phyloP scores from a whole-genome alignment of 805 yeast genomes.

The Cyberlindnera maclurae region DNA sequence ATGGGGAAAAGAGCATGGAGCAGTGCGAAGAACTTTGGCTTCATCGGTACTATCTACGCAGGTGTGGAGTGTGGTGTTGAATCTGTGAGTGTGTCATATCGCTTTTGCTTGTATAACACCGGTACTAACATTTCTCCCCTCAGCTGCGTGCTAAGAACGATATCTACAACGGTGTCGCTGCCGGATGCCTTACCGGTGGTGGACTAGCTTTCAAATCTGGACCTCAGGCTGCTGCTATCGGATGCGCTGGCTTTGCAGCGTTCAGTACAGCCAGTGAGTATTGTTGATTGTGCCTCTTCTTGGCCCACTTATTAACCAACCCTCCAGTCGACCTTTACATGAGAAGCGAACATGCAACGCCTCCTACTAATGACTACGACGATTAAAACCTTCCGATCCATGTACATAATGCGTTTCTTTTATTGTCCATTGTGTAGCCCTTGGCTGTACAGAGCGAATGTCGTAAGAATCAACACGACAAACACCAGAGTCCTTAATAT shows the following conservation, averaged over 20 bases:
- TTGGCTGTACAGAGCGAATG: too few relatives aligned
- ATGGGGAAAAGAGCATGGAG: conserved; percentile 87
- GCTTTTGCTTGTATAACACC: too few relatives aligned
- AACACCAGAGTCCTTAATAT: too few relatives aligned
- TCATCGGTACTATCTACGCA: conserved; percentile 82
- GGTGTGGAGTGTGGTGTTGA: conserved; percentile 92
- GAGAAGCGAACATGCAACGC: conserved; percentile 75
- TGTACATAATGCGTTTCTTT: neutral
- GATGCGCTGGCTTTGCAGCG: conserved; percentile 97
- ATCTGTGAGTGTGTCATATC: conserved; percentile 32
- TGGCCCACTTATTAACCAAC: conserved; percentile 1
- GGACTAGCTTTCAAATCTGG: conserved; percentile 90
- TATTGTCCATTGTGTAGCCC: neutral
- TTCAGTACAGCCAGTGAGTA: conserved; percentile 65
- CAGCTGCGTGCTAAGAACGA: conserved; percentile 75
- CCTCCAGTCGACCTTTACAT: conserved; percentile 60
- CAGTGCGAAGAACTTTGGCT: conserved; percentile 91
- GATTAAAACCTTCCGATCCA: conserved; percentile 27
- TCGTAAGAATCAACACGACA: too few relatives aligned
- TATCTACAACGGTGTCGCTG: conserved; percentile 82
- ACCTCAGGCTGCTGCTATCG: conserved; percentile 83
- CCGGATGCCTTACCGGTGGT: conserved; percentile 97
- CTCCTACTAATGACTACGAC: conserved; percentile 87
- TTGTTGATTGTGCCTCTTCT: neutral
- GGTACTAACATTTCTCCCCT: conserved; percentile 1